Conservation (phyloP, 352 stramenopile genomes). For the Phytophthora kernoviae region DNA sequence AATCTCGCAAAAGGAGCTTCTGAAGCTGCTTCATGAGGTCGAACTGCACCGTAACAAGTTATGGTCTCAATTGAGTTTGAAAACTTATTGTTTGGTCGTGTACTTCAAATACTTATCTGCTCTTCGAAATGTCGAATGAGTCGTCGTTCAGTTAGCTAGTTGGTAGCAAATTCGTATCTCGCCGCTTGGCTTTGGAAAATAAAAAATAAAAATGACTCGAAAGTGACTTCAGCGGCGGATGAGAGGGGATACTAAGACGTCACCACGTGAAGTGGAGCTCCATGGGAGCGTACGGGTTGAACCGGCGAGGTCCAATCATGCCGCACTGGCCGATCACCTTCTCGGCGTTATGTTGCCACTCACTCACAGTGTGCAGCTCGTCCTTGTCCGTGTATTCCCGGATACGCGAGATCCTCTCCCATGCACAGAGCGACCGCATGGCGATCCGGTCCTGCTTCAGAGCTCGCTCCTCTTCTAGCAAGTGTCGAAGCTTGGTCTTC, state of each 20-base stretch:
- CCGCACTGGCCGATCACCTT: conserved; percentile 35
- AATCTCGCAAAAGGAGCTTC: no score
- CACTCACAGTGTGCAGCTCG: conserved; percentile 29
- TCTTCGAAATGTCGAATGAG: neutral
- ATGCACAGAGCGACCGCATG: conserved; percentile 25
- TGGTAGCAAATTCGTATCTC: neutral
- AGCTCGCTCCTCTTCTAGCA: conserved; percentile 33
- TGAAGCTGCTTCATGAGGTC: neutral
- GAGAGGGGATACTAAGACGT: conserved; percentile 20
- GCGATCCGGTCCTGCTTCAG: conserved; percentile 29
- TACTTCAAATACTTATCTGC: neutral
- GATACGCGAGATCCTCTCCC: conserved; percentile 37
- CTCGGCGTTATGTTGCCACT: conserved; percentile 42
- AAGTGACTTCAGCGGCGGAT: neutral
- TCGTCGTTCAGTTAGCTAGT: conserved; percentile 1
- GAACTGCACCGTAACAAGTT: neutral
- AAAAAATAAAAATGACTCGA: neutral
- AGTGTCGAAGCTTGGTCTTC: conserved; percentile 15
- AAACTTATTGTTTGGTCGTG: neutral
- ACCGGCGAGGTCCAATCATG: conserved; percentile 13
- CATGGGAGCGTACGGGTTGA: conserved; percentile 36
- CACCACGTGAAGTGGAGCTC: conserved; percentile 42
- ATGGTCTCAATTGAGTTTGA: neutral
- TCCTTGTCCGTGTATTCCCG: conserved; percentile 47
- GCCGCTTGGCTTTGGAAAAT: neutral